Conservation (phyloP, 345 rosid species). For the Corymbia maculata region DNA sequence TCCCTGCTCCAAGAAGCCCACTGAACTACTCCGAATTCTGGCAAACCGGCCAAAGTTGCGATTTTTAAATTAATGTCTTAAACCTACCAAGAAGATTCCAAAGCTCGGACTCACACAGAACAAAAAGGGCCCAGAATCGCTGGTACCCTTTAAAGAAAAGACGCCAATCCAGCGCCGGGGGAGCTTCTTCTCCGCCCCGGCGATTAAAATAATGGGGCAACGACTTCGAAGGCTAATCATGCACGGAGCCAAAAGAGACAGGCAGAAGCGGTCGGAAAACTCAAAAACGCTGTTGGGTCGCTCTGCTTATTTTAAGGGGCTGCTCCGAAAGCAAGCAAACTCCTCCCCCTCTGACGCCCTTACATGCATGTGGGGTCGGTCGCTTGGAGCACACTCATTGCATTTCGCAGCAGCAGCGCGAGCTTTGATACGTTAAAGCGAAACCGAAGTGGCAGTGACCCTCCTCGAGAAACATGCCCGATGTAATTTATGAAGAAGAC, state of each 20-base stretch:
- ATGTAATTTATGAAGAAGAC: background rate
- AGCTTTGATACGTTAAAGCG: background rate
- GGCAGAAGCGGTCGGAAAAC: background rate
- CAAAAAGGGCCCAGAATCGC: conserved; percentile 12
- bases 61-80: background rate
- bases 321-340: background rate
- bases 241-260: background rate
- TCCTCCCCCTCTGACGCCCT: background rate
- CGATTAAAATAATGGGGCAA: background rate
- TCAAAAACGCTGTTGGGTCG: background rate
- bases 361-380: conserved; percentile 51
- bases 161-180: conserved; percentile 1
- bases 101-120: background rate
- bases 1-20: background rate
- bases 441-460: background rate
- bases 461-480: background rate
- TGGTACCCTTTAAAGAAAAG: conserved; percentile 17
- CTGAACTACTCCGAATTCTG: background rate
- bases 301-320: conserved; percentile 10
- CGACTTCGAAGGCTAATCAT: background rate
- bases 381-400: conserved; percentile 61
- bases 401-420: conserved; percentile 7
- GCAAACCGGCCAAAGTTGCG: background rate
- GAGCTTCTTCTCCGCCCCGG: conserved; percentile 1
- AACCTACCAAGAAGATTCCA: conserved; percentile 22